Percentiles rank a stretch among this genome's conserved stretches.
Evolutionary conservation across 139 green algal species (phyloP).

Genomic region (Tetradesmus obliquus): DNA sequence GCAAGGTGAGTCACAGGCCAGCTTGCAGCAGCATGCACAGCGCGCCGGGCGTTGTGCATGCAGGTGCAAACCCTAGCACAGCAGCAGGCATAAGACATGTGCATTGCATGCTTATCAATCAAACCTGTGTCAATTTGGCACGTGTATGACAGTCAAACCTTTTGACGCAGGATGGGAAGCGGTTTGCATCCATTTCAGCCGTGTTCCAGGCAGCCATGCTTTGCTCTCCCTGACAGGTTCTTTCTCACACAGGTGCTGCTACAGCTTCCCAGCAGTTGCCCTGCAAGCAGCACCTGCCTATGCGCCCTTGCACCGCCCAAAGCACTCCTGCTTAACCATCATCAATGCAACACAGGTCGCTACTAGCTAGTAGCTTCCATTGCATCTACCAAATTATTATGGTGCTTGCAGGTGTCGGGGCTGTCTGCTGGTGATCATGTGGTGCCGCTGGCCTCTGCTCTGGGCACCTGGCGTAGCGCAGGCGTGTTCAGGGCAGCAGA

Average conservation of each 20-base stretch:
- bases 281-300: too few relatives aligned
- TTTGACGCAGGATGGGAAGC: background rate
- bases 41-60: background rate
- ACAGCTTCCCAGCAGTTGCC: too few relatives aligned
- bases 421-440: conserved; percentile 79
- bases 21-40: background rate
- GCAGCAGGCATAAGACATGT: background rate
- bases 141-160: too few relatives aligned
- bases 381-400: too few relatives aligned
- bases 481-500: conserved; percentile 53
- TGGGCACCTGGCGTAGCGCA: conserved; percentile 82
- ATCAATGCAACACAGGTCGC: too few relatives aligned
- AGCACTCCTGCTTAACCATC: too few relatives aligned
- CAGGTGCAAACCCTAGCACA: background rate
- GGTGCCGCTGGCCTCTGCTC: conserved; percentile 71
- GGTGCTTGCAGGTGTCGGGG: conserved; percentile 58
- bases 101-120: background rate
- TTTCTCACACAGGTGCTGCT: too few relatives aligned
- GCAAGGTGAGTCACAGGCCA: conserved; percentile 47
- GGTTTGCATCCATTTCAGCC: background rate
- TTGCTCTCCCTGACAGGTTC: too few relatives aligned
- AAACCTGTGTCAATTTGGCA: too few relatives aligned
- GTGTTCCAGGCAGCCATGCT: too few relatives aligned
- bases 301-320: too few relatives aligned
- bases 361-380: too few relatives aligned